phyloP scores from a whole-genome alignment of 768 basidiomycete genomes.

The Cystoderma amianthinum region DNA sequence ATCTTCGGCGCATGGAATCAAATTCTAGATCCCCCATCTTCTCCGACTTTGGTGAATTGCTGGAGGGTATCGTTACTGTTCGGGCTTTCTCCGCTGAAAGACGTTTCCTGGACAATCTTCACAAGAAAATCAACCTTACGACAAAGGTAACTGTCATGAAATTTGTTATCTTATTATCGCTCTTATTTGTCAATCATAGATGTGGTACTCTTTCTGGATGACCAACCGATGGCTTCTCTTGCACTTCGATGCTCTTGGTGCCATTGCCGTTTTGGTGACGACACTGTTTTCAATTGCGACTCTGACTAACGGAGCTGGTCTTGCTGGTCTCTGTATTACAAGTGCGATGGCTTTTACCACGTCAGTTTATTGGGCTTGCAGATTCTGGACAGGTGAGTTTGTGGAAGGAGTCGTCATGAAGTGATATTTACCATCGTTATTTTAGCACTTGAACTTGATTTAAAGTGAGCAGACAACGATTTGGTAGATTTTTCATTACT shows the following conservation, averaged over 20 bases:
- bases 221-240: constrained; percentile 80
- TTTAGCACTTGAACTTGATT: constrained; percentile 62
- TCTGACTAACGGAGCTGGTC: constrained; percentile 44
- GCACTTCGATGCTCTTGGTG: constrained; percentile 77
- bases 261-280: constrained; percentile 64
- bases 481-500: too few relatives aligned
- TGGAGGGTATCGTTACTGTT: constrained; percentile 90
- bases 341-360: constrained; percentile 52
- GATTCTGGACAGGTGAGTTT: constrained; percentile 36
- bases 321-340: constrained; percentile 70
- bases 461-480: too few relatives aligned
- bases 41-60: constrained; percentile 73
- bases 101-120: constrained; percentile 70
- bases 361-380: constrained; percentile 47
- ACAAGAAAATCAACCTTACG: constrained; percentile 69
- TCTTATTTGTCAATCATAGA: constrained; percentile 26
- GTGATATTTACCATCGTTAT: constrained; percentile 18
- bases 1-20: constrained; percentile 86
- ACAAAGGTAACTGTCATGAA: constrained; percentile 44
- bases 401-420: not conserved
- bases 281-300: constrained; percentile 70
- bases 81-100: constrained; percentile 83
- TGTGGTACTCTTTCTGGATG: constrained; percentile 91
- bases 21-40: constrained; percentile 82
- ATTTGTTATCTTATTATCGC: not conserved